Evolutionary conservation across 228 moss, liverwort and hornwort genomes (phyloP), one percentile per base, ranked within the genome.

Genomic region (Sphagnum fallax): DNA sequence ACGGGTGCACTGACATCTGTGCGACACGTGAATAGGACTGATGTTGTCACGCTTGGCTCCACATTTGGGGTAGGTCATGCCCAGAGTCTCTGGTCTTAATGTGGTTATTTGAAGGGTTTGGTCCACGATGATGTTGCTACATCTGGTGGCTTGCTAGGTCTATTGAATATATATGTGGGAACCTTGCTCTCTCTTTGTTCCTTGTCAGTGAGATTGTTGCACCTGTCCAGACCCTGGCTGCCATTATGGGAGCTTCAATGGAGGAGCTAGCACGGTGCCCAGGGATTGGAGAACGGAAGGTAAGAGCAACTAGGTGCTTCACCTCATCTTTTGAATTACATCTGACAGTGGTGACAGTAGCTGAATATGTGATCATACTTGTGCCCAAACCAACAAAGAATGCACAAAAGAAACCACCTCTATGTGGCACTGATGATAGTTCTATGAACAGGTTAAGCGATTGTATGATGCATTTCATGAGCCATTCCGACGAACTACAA

Each of bases 241-340:
- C 87, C 62, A 67, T 98, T 52, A 65, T 98, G 65, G 82, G 90
- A 73, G 88, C 91, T 73, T 90, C 93, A 65, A 93, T 93, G 93
- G 97, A 92, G 61, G 97, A 98, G 66, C 68, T 98, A 68, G 82
- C 97, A 15, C 87, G 89, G 6, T 98, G 93, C 72, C 97, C 97
- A 73, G 97, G 97, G 58, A 92, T 98, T 47, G 97, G 93, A 66
- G 97, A 98, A 80, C 84, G 90, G 68, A 98, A 98, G 87, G 95
- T 96, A 76, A 14, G 83, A 49, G 12, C 48, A 13, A 48, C 48
- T 65, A 48, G 4, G 55, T 55, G 12, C 12, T 12, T 8, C 2
- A 32, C 32, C 32, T 32, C 2, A 32, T 32, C 32, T 32, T 32
- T 32, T 32, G 32, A 32, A 32, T 32, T 32, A 2, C 32, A 32